phyloP scores from a whole-genome alignment of 352 stramenopile species.

The Blastocystis sp. region DNA sequence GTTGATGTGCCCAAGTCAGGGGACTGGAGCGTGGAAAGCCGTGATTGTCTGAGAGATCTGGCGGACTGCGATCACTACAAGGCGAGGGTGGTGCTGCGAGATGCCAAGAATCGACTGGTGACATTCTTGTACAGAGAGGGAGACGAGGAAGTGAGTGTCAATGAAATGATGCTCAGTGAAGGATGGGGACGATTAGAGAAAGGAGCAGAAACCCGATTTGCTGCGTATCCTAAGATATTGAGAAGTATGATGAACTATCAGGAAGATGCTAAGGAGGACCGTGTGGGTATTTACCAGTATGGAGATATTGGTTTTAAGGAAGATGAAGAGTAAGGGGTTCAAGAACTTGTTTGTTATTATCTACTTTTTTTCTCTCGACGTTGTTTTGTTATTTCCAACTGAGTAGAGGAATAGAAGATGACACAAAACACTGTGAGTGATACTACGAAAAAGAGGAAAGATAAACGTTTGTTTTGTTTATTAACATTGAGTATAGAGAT shows the following conservation, averaged over 20 bases:
- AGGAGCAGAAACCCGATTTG: conserved; percentile 66
- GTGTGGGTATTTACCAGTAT: conserved; percentile 88
- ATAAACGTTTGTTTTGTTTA: neutral
- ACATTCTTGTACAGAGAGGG: conserved; percentile 73
- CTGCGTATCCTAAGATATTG: conserved; percentile 69
- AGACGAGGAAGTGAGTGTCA: conserved; percentile 72
- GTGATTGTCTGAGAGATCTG: conserved; percentile 76
- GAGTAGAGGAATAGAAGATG: neutral
- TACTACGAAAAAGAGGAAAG: neutral
- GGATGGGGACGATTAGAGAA: conserved; percentile 73
- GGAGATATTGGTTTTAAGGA: conserved; percentile 92
- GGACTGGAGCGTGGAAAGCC: conserved; percentile 83
- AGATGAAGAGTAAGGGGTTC: conserved; percentile 67
- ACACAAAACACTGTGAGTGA: neutral
- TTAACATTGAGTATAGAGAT: neutral
- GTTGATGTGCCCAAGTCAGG: conserved; percentile 76
- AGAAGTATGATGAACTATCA: conserved; percentile 82
- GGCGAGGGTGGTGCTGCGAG: conserved; percentile 71
- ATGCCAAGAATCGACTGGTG: conserved; percentile 72
- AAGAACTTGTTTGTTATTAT: neutral
- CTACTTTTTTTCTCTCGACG: neutral
- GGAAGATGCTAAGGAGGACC: conserved; percentile 81
- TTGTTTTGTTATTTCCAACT: neutral
- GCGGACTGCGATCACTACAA: conserved; percentile 82
- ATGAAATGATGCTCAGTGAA: conserved; percentile 78